A percentile compares a stretch with the other conserved stretches of the same genome.
Evolutionary conservation across 2,329 filamentous ascomycete genomes (phyloP).

Genomic region (Claviceps sp.): DNA sequence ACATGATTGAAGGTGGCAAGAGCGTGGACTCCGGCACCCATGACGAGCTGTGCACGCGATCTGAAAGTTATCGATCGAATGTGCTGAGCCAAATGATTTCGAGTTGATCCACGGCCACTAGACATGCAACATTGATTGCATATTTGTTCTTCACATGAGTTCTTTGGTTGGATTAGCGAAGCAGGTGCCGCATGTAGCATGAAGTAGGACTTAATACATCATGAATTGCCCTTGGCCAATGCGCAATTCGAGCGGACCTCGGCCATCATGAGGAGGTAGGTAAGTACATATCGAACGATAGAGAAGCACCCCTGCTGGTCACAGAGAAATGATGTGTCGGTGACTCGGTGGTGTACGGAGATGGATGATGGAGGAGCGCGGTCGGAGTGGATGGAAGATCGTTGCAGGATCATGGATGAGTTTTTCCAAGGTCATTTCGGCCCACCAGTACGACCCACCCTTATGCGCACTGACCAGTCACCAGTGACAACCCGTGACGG

Average conservation of each 20-base stretch:
- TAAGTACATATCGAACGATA: too few relatives aligned
- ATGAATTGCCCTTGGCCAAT: neutral
- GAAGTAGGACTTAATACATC: neutral
- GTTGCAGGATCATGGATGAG: neutral
- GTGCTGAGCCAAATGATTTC: conserved; percentile 1
- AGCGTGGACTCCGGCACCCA: conserved; percentile 18
- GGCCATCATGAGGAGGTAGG: neutral
- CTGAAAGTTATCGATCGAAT: conserved; percentile 1
- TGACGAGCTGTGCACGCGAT: neutral
- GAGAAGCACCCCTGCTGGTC: too few relatives aligned
- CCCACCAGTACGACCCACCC: neutral
- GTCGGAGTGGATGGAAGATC: neutral
- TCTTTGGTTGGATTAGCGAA: neutral
- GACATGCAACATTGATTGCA: neutral
- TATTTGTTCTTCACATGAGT: neutral
- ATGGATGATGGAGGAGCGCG: neutral
- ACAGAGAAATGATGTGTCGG: too few relatives aligned
- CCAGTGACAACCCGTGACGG: neutral
- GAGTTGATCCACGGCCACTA: neutral
- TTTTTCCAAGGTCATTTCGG: neutral
- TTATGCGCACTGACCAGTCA: neutral
- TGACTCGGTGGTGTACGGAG: too few relatives aligned
- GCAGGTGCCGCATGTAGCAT: neutral
- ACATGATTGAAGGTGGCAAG: conserved; percentile 26
- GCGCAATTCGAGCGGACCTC: neutral